Evolutionary conservation across 306 rosid species (phyloP), one percentile per base, ranked within the genome.

Genomic region (Hippophae tibetana): DNA sequence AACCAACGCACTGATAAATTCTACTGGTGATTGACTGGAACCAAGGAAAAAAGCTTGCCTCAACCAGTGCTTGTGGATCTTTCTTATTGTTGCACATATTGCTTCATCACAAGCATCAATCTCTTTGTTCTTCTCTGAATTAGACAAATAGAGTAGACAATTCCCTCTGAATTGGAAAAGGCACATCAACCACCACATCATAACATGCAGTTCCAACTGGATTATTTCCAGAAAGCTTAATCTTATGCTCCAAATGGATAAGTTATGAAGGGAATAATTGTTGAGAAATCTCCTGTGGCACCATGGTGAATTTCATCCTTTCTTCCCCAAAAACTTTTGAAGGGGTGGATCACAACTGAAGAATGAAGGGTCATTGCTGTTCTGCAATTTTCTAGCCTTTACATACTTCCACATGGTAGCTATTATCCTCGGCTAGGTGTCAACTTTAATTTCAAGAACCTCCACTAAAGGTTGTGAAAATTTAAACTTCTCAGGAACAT

Each of bases 401-500:
- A 93, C 99, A 79, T 93, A 93, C 77, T 93, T 95, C 99, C 99
- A 93, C 62, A 93, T 86, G 2, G 99, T 95, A 66, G 95, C 90
- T 67, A 93, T 81, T 62, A 93, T 84, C 75, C 99, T 82, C 0
- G 99, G 97, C 46, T 95, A 97, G 65, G 99, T 84, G 70, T 93
- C 99, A 71, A 93, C 97, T 76, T 93, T 97, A 72, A 93, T 84
- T 72, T 95, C 99, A 72, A 93, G 97, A 82, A 93, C 97, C 64
- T 93, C 99, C 73, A 83, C 79, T 78, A 93, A 79, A 4, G 87
- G 84, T 10, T 84, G 90, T 12, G 99, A 93, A 71, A 93, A 85
- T 80, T 93, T 89, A 60, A 84, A 93, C 59, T 84, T 93, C 78
- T 93, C 99, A 11, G 99, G 99, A 7, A 76, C 71, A 74, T 89